Evolutionary conservation across 805 yeast genomes (phyloP).

Genomic region (Candida vaughaniae): DNA sequence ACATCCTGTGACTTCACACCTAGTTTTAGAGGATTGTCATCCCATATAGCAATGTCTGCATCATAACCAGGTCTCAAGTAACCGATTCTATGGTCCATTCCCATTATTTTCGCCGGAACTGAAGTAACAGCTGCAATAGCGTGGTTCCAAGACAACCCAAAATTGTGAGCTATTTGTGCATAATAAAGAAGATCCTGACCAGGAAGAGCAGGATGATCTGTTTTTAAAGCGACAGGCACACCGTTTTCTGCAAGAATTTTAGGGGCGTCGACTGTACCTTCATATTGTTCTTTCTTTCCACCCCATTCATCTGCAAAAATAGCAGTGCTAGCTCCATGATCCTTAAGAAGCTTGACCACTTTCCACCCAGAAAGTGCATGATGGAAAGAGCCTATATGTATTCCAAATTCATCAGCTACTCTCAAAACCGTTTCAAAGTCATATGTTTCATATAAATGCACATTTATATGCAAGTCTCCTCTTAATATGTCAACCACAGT

Average conservation of each 20-base stretch:
- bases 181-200: slow-evolving; percentile 10
- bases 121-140: too few species aligned
- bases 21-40: too few species aligned
- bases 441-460: slow-evolving; percentile 7
- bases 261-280: slow-evolving; percentile 9
- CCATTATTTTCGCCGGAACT: too few species aligned
- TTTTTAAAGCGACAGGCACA: slow-evolving; percentile 8
- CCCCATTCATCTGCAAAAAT: slow-evolving; percentile 10
- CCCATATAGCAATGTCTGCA: too few species aligned
- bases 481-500: slow-evolving; percentile 5
- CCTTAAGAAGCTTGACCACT: slow-evolving; percentile 3
- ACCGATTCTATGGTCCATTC: too few species aligned
- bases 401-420: slow-evolving; percentile 8
- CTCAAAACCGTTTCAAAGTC: slow-evolving; percentile 7
- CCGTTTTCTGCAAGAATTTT: slow-evolving; percentile 7
- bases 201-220: slow-evolving; percentile 11
- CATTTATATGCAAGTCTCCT: slow-evolving; percentile 6
- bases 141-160: too few species aligned
- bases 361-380: slow-evolving; percentile 9
- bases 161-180: slow-evolving; percentile 9
- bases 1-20: too few species aligned
- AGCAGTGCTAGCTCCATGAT: slow-evolving; percentile 3
- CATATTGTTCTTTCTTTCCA: slow-evolving; percentile 9
- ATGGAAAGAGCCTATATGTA: slow-evolving; percentile 7
- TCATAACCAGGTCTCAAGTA: too few species aligned